Evolutionary conservation across 345 rosid species (phyloP).

Genomic region (Acer negundo): DNA sequence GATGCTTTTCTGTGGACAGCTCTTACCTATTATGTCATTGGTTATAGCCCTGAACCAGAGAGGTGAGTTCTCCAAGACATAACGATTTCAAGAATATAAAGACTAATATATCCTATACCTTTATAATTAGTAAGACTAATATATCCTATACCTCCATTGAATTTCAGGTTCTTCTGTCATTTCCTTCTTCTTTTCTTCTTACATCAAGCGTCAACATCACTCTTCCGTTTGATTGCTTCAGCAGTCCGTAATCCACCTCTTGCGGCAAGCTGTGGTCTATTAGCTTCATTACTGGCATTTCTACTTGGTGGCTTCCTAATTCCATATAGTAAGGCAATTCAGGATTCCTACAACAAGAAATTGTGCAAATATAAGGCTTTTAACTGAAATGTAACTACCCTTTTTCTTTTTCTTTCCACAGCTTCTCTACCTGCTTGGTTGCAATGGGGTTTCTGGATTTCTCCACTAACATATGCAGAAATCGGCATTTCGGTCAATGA

Average conservation of each 20-base stretch:
- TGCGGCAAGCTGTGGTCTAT: conserved; percentile 29
- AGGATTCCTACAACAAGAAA: not conserved
- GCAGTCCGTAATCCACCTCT: conserved; percentile 31
- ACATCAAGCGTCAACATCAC: conserved; percentile 46
- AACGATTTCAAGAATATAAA: not conserved
- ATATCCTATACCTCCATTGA: not conserved
- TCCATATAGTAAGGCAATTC: conserved; percentile 38
- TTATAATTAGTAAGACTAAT: not conserved
- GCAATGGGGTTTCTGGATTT: conserved; percentile 55
- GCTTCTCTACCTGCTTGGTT: conserved; percentile 56
- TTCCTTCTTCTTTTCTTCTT: conserved; percentile 45
- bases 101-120: not conserved
- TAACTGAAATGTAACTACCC: not conserved
- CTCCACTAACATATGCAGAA: conserved; percentile 49
- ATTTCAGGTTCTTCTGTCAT: conserved; percentile 46
- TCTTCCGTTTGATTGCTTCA: conserved; percentile 52
- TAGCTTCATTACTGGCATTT: conserved; percentile 22
- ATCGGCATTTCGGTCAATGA: conserved; percentile 46
- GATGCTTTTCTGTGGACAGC: conserved; percentile 52
- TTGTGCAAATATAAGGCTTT: not conserved
- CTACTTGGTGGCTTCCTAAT: conserved; percentile 52
- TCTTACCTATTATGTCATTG: conserved; percentile 57
- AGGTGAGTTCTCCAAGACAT: conserved; percentile 26
- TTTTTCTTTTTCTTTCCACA: conserved; percentile 20
- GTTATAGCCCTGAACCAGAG: conserved; percentile 50